Conservation (phyloP, 371 early-diverging fungal genomes). For the Saksenaea oblongispora region DNA sequence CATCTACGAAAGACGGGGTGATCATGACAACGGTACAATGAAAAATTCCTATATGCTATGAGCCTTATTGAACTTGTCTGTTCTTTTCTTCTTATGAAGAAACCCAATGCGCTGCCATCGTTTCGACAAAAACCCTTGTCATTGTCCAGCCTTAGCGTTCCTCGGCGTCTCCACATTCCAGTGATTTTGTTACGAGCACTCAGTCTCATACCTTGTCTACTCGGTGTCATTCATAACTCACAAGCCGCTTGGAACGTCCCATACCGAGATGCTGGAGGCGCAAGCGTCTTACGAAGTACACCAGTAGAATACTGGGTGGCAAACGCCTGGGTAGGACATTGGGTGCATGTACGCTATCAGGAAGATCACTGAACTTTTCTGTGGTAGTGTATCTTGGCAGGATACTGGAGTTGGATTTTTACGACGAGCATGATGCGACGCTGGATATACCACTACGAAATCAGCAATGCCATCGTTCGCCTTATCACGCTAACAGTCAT, state of each 20-base stretch:
- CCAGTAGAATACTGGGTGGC: conserved; percentile 59
- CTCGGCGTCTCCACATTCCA: conserved; percentile 41
- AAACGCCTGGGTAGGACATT: conserved; percentile 53
- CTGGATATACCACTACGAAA: conserved; percentile 64
- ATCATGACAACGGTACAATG: conserved; percentile 16
- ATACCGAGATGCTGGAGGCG: conserved; percentile 51
- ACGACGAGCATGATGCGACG: conserved; percentile 60
- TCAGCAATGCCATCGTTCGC: conserved; percentile 60
- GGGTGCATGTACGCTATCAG: not conserved
- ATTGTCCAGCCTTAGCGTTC: conserved; percentile 45
- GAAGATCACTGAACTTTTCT: not conserved
- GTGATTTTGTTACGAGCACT: conserved; percentile 46
- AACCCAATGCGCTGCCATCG: conserved; percentile 28
- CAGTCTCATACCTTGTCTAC: conserved; percentile 48
- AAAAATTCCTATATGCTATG: conserved; percentile 23
- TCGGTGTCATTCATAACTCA: conserved; percentile 46
- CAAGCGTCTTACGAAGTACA: conserved; percentile 49
- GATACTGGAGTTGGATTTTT: conserved; percentile 63
- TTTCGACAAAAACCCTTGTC: conserved; percentile 28
- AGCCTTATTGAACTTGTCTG: conserved; percentile 9
- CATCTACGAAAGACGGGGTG: not conserved
- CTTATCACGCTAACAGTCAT: conserved; percentile 53
- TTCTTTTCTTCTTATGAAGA: conserved; percentile 10
- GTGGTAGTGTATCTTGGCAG: conserved; percentile 51
- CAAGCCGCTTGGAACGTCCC: conserved; percentile 38